Base-by-base conservation (phyloP, 208 protist species). In the Crithidia bombi region DNA sequence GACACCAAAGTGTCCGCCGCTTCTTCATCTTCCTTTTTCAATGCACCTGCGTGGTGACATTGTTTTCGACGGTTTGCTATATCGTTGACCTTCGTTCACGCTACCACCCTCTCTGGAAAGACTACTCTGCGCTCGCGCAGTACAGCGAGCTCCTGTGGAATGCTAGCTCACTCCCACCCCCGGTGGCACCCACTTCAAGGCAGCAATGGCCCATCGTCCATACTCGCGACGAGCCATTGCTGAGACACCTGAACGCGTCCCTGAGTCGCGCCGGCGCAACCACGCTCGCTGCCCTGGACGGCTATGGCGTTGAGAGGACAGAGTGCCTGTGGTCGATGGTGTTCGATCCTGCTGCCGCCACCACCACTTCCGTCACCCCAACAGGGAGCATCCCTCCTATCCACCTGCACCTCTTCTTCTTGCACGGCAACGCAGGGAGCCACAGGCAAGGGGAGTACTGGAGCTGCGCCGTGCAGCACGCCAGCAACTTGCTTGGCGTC, bases 401-500 rank as follows among this genome's bases (percentile, higher is more conserved):
- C 9, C 62, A 65, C 36, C 33, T 75, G 10, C 62, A 65, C 56
- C 25, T 81, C 47, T 85, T 87, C 44, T 86, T 90, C 43, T 59
- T 87, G 23, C 79, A 84, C 66, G 85, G 85, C 35, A 91, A 85
- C 43, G 39, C 75, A 6, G 85, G 79, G 10, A 66, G 75, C 25
- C 75, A 75, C 49, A 52, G 25, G 9, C 79, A 87, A 51, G 75
- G 44, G 9, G 30, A 51, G 33, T 75, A 64, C 38, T 75, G 80
- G 67, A 76, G 64, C 30, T 82, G 76, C 56, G 62, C 73, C 54
- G 58, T 41, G 69, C 69, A 47, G 23, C 44, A 39, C 49, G 26
- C 28, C 10, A 19, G 30, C 43, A 58, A 15, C n/a, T 25, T 26
- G n/a, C 25, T 63, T 17, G 41, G 32, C 3, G 21, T 63, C 35